A percentile compares a stretch with the other conserved stretches of the same genome.
Conservation (phyloP, 139 green algal species). For the Chlamydomonas sp. region DNA sequence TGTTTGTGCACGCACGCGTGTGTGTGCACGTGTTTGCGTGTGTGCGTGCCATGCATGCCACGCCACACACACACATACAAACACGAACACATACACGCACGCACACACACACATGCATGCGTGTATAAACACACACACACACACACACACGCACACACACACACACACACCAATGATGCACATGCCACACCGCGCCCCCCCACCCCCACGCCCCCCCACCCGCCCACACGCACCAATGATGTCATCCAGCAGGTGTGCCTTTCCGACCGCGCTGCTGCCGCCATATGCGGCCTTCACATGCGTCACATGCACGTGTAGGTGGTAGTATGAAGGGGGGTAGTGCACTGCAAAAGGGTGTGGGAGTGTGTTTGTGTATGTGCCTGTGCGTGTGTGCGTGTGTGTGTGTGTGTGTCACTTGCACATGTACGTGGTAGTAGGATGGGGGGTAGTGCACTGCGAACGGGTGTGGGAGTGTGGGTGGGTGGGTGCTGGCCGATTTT, state of each 20-base stretch:
- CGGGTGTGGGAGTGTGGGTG: too few relatives aligned
- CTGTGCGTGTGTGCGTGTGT: too few relatives aligned
- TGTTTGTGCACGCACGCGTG: neutral
- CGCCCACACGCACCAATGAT: slow-evolving; percentile 51
- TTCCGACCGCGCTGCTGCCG: slow-evolving; percentile 18
- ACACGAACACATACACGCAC: neutral
- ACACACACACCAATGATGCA: neutral
- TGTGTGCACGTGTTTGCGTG: neutral
- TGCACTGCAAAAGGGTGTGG: too few relatives aligned
- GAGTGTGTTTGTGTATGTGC: too few relatives aligned
- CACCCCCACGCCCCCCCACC: too few relatives aligned
- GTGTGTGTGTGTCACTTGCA: slow-evolving; percentile 32
- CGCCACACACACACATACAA: neutral
- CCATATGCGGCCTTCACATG: slow-evolving; percentile 20
- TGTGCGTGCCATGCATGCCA: neutral
- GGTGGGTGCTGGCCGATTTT: too few relatives aligned
- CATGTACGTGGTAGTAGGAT: slow-evolving; percentile 48
- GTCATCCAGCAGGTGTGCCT: slow-evolving; percentile 47
- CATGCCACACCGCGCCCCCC: neutral
- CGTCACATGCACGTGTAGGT: slow-evolving; percentile 25
- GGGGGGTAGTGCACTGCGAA: slow-evolving; percentile 57
- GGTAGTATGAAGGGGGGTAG: slow-evolving; percentile 36
- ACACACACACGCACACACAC: neutral
- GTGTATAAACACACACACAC: neutral
- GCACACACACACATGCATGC: neutral